phyloP scores from a whole-genome alignment of 2,329 filamentous ascomycete genomes.

The Massarina eburnea region DNA sequence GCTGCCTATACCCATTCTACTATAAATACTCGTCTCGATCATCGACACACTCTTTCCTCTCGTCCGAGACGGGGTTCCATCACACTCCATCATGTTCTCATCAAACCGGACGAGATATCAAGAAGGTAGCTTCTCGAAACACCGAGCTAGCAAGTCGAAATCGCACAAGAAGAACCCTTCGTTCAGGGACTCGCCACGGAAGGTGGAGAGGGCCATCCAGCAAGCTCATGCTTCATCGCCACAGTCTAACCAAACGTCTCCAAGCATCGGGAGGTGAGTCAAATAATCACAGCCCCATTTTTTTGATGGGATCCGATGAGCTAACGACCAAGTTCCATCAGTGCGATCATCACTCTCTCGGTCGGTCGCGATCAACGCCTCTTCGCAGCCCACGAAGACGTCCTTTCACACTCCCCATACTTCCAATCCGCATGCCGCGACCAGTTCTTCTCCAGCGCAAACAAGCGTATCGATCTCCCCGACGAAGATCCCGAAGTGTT shows the following conservation, averaged over 20 bases:
- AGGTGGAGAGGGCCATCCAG: constrained; percentile 38
- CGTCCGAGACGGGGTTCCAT: constrained; percentile 10
- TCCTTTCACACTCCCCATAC: constrained; percentile 76
- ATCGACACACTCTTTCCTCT: constrained; percentile 12
- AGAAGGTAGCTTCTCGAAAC: constrained; percentile 42
- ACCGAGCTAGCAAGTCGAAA: constrained; percentile 43
- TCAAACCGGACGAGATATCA: constrained; percentile 34
- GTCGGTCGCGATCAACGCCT: constrained; percentile 81
- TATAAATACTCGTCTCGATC: constrained; percentile 33
- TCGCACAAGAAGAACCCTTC: constrained; percentile 42
- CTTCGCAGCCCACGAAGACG: constrained; percentile 88
- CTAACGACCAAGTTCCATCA: constrained; percentile 25
- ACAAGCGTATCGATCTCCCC: constrained; percentile 76
- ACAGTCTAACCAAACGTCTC: constrained; percentile 39
- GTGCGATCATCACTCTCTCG: constrained; percentile 73
- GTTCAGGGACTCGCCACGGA: constrained; percentile 38
- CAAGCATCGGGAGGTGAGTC: constrained; percentile 40
- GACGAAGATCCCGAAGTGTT: constrained; percentile 90
- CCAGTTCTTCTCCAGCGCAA: constrained; percentile 62
- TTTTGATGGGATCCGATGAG: constrained; percentile 1
- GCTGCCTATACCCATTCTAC: constrained; percentile 30
- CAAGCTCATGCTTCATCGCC: constrained; percentile 36
- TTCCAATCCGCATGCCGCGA: constrained; percentile 67
- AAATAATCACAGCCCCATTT: neutral
- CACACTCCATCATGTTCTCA: constrained; percentile 38